Evolutionary conservation across 2,329 filamentous ascomycete species (phyloP), one percentile per base, ranked within the genome.

Genomic region (Paecilomyces sp.): DNA sequence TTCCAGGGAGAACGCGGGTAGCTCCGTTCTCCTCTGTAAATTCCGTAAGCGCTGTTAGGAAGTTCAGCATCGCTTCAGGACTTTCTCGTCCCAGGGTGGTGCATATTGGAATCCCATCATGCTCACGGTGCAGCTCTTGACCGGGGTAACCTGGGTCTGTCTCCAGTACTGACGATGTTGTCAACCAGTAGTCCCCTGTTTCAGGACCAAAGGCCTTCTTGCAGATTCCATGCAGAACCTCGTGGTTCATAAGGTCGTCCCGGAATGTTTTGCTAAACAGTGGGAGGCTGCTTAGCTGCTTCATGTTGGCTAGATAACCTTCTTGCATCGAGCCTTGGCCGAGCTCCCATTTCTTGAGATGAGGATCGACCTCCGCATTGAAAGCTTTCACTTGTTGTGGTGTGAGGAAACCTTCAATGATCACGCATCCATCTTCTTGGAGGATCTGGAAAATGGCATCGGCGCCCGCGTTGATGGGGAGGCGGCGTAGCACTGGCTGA

Each of bases 141-240:
- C 11, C 33, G 3, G 33, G 33, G 2, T 36, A 12, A 12, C 33
- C 33, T 11, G 33, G 33, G 11, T 15, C 33, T 12, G 13, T 36
- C 13, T 36, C 33, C 9, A 36, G 9, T 3, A 36, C 33, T 15
- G 33, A 36, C 9, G 13, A 11, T 15, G 33, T 15, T 3, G 9
- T 36, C 11, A 36, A 3, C 33, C 33, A 36, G 13, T 36, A 36
- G 13, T 15, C 33, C 3, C 33, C 33, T 3, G 9, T 36, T 3
- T 11, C 13, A 36, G 11, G 15, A 5, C 13, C 7, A 24, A 56
- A 56, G 22, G 22, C 8, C 24, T 31, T 34, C 51, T 63, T 61
- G 55, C 67, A 70, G 24, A 69, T 54, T 15, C 63, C 30, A 63
- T 71, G 69, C 33, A 71, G 63, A 52, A 71, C 31, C 18, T 68